A percentile compares a stretch with the other conserved stretches of the same genome.
Evolutionary conservation across 306 rosid genomes (phyloP).

Genomic region (Macrotyloma uniflorum): DNA sequence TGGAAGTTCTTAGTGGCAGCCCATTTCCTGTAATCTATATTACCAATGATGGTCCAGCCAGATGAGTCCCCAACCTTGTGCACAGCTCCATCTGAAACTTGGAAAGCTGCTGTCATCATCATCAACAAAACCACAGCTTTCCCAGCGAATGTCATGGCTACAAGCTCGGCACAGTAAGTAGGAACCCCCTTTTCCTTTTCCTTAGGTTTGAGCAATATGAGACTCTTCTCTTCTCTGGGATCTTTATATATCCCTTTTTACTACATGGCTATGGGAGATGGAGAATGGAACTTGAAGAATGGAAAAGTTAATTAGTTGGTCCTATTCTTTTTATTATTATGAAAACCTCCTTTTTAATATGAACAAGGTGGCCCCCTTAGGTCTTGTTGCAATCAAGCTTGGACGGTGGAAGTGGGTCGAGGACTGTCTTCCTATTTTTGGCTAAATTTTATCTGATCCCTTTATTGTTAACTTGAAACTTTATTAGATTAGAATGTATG

Average conservation of each 20-base stretch:
- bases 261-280: slow-evolving; percentile 17
- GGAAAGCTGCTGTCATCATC: slow-evolving; percentile 29
- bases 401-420: slow-evolving; percentile 4
- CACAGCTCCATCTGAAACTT: slow-evolving; percentile 51
- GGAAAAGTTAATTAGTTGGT: slow-evolving; percentile 32
- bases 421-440: not conserved
- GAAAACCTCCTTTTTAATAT: slow-evolving; percentile 6
- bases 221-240: not conserved
- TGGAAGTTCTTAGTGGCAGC: slow-evolving; percentile 62
- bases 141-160: slow-evolving; percentile 49
- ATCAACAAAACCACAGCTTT: slow-evolving; percentile 27
- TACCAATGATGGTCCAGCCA: slow-evolving; percentile 73
- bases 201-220: slow-evolving; percentile 12
- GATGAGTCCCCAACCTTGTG: slow-evolving; percentile 78
- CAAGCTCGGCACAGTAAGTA: not conserved
- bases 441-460: not conserved
- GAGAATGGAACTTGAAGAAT: slow-evolving; percentile 28
- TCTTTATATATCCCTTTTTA: slow-evolving; percentile 46
- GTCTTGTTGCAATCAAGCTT: not conserved
- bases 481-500: not conserved
- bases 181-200: not conserved
- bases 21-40: slow-evolving; percentile 67
- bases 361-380: slow-evolving; percentile 20
- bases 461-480: not conserved
- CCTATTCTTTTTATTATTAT: slow-evolving; percentile 14